Percentiles rank a stretch among this genome's conserved stretches.
Conservation (phyloP, 805 yeast species). For the Starmerella davenportii region DNA sequence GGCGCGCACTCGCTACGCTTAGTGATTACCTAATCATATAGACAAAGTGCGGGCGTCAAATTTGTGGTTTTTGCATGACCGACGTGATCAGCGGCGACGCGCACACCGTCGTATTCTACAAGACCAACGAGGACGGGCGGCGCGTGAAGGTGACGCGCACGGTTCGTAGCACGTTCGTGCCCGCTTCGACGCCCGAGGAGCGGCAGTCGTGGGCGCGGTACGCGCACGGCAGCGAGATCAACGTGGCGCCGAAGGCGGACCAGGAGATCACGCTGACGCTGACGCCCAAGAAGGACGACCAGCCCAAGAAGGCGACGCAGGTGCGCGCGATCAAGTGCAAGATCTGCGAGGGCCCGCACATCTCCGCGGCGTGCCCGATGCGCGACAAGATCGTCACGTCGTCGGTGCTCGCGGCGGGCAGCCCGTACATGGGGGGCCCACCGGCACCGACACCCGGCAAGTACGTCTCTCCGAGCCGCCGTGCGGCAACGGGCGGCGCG, state of each 20-base stretch:
- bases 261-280: slow-evolving; percentile 10
- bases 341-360: slow-evolving; percentile 85
- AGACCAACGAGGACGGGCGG: slow-evolving; percentile 50
- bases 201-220: slow-evolving; percentile 78
- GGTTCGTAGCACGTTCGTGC: slow-evolving; percentile 56
- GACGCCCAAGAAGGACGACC: slow-evolving; percentile 26
- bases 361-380: slow-evolving; percentile 88
- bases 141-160: slow-evolving; percentile 77
- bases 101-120: slow-evolving; percentile 65
- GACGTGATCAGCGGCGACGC: slow-evolving; percentile 38
- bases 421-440: slow-evolving; percentile 11
- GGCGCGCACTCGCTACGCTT: no score
- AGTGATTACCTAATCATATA: no score
- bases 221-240: slow-evolving; percentile 38
- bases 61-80: background rate
- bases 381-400: slow-evolving; percentile 42
- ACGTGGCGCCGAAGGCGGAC: slow-evolving; percentile 25
- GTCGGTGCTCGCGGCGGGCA: slow-evolving; percentile 17
- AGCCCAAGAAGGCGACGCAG: slow-evolving; percentile 28
- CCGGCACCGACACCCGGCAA: slow-evolving; percentile 19
- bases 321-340: slow-evolving; percentile 48
- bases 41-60: no score
- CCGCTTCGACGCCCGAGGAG: slow-evolving; percentile 73
- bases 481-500: slow-evolving; percentile 25
- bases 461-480: slow-evolving; percentile 47